Percentiles rank a stretch among this genome's conserved stretches.
Evolutionary conservation across 1,139 yeast species (phyloP).

Genomic region (Protomyces macrosporus): DNA sequence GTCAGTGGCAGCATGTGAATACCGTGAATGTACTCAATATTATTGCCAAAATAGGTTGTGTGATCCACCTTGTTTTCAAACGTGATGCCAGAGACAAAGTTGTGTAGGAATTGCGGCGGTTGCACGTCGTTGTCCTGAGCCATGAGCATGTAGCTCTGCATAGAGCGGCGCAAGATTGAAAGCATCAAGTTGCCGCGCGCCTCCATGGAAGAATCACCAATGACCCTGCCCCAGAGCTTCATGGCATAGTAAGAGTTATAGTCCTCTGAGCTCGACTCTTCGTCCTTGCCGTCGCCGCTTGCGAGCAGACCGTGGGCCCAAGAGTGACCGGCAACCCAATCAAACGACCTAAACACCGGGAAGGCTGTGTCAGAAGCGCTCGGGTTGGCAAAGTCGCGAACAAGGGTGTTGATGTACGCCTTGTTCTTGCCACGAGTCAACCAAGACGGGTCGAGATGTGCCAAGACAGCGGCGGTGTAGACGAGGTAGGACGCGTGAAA

Average conservation of each 20-base stretch:
- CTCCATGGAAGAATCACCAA: constrained; percentile 69
- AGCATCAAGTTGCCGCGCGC: constrained; percentile 73
- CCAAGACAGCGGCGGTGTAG: constrained; percentile 73
- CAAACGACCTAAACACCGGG: constrained; percentile 74
- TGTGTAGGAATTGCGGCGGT: constrained; percentile 53
- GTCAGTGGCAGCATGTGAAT: constrained; percentile 92
- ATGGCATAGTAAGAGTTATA: constrained; percentile 68
- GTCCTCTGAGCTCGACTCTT: constrained; percentile 68
- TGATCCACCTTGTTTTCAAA: constrained; percentile 57
- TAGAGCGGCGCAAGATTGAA: constrained; percentile 55
- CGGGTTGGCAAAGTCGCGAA: constrained; percentile 77
- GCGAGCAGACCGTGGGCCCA: constrained; percentile 76
- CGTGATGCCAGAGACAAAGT: constrained; percentile 66
- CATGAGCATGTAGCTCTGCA: constrained; percentile 59
- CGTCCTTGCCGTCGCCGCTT: constrained; percentile 69
- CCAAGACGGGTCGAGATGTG: constrained; percentile 63
- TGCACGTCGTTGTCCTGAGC: constrained; percentile 53
- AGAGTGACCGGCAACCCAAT: constrained; percentile 77
- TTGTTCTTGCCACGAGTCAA: constrained; percentile 45
- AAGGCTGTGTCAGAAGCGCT: constrained; percentile 54
- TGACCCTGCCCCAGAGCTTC: constrained; percentile 72
- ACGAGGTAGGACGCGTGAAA: constrained; percentile 76
- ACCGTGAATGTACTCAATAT: constrained; percentile 81
- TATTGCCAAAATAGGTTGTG: constrained; percentile 80
- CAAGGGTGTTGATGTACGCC: constrained; percentile 59